Conservation (phyloP, 495 filamentous ascomycete species). For the Hypoxylon fragiforme region DNA sequence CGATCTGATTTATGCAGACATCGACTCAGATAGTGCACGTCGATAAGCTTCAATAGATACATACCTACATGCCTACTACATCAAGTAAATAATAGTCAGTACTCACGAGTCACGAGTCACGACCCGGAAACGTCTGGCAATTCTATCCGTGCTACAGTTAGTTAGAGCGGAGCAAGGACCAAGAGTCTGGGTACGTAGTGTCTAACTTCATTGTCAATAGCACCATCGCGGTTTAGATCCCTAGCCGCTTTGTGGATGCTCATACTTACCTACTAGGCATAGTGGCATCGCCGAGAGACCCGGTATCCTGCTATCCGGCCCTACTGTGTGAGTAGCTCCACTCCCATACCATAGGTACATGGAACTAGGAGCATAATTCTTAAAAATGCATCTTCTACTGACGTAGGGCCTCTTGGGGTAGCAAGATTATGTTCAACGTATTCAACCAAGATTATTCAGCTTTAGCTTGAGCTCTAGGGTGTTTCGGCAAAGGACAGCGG, state of each 20-base stretch:
- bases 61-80: no score
- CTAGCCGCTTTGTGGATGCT: constrained; percentile 10
- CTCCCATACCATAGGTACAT: constrained; percentile 5
- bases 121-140: no score
- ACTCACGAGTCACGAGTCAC: no score
- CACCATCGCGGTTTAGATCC: constrained; percentile 24
- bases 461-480: constrained; percentile 1
- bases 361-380: constrained; percentile 8
- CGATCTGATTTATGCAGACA: constrained; percentile 26
- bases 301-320: constrained; percentile 6
- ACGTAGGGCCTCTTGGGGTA: constrained; percentile 14
- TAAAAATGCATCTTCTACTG: constrained; percentile 5
- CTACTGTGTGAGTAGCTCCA: constrained; percentile 6
- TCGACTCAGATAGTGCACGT: constrained; percentile 21
- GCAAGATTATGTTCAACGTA: background rate
- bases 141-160: no score
- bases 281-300: constrained; percentile 12
- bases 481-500: constrained; percentile 11
- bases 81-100: no score
- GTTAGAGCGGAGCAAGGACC: background rate
- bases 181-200: background rate
- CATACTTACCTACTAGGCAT: background rate
- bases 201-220: constrained; percentile 5
- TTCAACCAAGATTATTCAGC: no score
- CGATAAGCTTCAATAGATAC: constrained; percentile 2